phyloP scores from a whole-genome alignment of 2,329 filamentous ascomycete genomes.

The Trichophyton mentagrophytes region DNA sequence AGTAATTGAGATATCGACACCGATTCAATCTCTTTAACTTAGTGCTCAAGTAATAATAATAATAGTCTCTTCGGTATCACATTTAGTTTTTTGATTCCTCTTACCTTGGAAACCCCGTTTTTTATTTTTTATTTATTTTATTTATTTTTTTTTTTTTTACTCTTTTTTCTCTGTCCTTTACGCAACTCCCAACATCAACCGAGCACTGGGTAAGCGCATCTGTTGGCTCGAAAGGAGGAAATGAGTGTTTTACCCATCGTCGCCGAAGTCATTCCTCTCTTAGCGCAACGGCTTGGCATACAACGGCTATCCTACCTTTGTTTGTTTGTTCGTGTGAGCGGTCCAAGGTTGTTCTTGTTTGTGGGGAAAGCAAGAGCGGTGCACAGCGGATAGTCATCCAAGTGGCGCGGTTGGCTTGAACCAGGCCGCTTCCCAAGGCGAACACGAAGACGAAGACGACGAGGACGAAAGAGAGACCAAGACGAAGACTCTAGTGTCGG shows the following conservation, averaged over 20 bases:
- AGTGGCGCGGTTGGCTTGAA: conserved; percentile 1
- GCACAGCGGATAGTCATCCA: neutral
- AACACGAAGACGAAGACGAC: too few relatives aligned
- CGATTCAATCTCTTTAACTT: neutral
- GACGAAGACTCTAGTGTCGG: neutral
- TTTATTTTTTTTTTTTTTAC: too few relatives aligned
- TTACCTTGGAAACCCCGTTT: too few relatives aligned
- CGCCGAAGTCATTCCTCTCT: neutral
- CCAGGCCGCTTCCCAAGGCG: neutral
- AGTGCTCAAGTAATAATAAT: neutral
- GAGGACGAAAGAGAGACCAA: neutral
- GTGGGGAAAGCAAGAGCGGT: neutral
- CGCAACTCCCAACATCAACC: neutral
- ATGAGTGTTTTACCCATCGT: neutral
- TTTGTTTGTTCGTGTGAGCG: conserved; percentile 1
- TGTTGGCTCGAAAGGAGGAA: neutral
- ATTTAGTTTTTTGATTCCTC: neutral
- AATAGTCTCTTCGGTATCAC: neutral
- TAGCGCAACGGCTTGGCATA: conserved; percentile 1
- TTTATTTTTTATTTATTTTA: too few relatives aligned
- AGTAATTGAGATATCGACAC: neutral
- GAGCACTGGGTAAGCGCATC: neutral
- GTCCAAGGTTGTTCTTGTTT: neutral
- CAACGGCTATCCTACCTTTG: conserved; percentile 1
- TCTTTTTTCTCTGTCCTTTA: neutral